These are phyloP conservation scores for Eucalyptus erythrocorys DNA, from an alignment of 345 rosid genomes.

Conservation along the genomic window DNA sequence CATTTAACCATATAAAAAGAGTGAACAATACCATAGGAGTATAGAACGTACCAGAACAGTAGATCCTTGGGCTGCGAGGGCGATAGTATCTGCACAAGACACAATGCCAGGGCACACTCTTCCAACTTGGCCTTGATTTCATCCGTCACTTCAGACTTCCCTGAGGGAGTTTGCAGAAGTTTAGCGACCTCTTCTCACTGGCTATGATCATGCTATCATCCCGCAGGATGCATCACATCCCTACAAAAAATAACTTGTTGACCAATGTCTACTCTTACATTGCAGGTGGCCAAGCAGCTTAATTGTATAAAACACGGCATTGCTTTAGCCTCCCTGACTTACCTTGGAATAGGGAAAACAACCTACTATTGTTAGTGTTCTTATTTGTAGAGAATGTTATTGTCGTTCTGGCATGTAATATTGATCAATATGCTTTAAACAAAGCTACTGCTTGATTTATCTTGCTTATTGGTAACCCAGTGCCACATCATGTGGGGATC, in stretches of 20 bases:
- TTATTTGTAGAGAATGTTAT: not conserved
- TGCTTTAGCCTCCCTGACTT: not conserved
- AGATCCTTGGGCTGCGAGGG: constrained; percentile 78
- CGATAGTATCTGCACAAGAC: constrained; percentile 79
- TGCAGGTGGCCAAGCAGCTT: not conserved
- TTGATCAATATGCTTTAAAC: no score
- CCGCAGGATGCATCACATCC: constrained; percentile 94
- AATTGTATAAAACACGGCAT: not conserved
- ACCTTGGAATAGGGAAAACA: not conserved
- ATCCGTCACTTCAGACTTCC: constrained; percentile 75
- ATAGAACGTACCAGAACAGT: constrained; percentile 30
- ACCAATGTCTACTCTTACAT: no score
- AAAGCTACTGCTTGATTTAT: no score
- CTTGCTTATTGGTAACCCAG: no score
- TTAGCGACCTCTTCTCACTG: constrained; percentile 74
- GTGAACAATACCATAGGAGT: not conserved
- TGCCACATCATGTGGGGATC: no score
- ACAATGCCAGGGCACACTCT: constrained; percentile 68
- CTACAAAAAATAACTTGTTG: constrained; percentile 7
- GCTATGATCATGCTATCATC: constrained; percentile 41
- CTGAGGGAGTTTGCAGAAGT: constrained; percentile 54
- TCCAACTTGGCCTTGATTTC: constrained; percentile 70
- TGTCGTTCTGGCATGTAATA: not conserved
- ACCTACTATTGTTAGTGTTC: not conserved
- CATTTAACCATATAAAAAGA: not conserved